Evolutionary conservation across 1,284 basidiomycete genomes (phyloP).

Genomic region (Xerocomus subilludens): DNA sequence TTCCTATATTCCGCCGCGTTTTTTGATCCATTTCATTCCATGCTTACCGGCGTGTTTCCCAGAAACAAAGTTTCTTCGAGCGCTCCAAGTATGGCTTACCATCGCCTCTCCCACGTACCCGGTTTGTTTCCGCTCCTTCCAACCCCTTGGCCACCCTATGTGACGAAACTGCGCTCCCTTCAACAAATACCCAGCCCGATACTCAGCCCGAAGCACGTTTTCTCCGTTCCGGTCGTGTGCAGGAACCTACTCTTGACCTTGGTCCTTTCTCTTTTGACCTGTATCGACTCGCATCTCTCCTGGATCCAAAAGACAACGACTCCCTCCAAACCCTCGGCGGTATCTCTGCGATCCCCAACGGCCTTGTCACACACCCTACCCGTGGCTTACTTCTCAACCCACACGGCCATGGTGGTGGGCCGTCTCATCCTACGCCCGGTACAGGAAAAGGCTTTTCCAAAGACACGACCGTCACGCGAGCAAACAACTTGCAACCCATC

Average conservation of each 20-base stretch:
- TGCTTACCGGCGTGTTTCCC: no score
- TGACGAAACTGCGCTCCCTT: conserved; percentile 7
- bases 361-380: conserved; percentile 77
- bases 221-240: conserved; percentile 55
- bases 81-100: no score
- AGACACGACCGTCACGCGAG: conserved; percentile 54
- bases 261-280: conserved; percentile 80
- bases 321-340: conserved; percentile 82
- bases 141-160: conserved; percentile 31
- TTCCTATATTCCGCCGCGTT: no score
- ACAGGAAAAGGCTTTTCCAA: conserved; percentile 56
- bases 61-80: no score
- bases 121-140: conserved; percentile 50
- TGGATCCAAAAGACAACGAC: conserved; percentile 88
- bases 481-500: background rate
- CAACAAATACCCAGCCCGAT: conserved; percentile 8
- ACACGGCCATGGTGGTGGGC: conserved; percentile 8
- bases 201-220: conserved; percentile 9
- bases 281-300: conserved; percentile 81
- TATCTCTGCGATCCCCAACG: conserved; percentile 70
- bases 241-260: conserved; percentile 75
- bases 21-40: no score
- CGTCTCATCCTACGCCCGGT: conserved; percentile 45
- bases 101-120: conserved; percentile 55
- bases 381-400: conserved; percentile 60